A percentile compares a stretch with the other conserved stretches of the same genome.
Conservation (phyloP, 208 protist species). For the Trypanosoma melophagium region DNA sequence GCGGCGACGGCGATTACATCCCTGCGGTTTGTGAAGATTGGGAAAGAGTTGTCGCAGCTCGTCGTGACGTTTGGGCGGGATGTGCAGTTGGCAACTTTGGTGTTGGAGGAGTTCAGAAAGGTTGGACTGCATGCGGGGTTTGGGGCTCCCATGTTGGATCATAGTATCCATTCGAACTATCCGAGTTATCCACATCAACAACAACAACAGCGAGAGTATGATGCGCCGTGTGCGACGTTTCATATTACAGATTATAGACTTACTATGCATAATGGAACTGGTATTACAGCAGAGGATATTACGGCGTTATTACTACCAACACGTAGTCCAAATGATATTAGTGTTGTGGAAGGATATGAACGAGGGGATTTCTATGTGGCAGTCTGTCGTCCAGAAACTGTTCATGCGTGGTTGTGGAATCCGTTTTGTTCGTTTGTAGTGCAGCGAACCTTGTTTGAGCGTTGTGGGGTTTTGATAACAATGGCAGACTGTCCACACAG, state of each 20-base stretch:
- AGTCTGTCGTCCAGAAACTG: constrained; percentile 70
- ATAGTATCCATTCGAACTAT: constrained; percentile 19
- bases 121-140: constrained; percentile 62
- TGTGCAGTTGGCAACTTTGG: constrained; percentile 39
- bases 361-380: constrained; percentile 78
- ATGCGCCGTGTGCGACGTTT: constrained; percentile 76
- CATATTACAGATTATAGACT: constrained; percentile 69
- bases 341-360: constrained; percentile 77
- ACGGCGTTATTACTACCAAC: constrained; percentile 54
- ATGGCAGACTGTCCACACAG: constrained; percentile 78
- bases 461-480: constrained; percentile 76
- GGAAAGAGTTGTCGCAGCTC: constrained; percentile 66
- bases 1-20: constrained; percentile 72
- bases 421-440: constrained; percentile 69
- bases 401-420: constrained; percentile 81
- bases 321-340: constrained; percentile 40
- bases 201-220: background rate
- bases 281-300: constrained; percentile 69
- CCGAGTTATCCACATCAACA: background rate
- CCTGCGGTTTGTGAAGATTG: constrained; percentile 80
- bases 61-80: constrained; percentile 74
- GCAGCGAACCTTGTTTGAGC: constrained; percentile 65
- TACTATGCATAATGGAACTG: constrained; percentile 38
- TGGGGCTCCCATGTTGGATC: constrained; percentile 40
- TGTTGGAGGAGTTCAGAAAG: constrained; percentile 56